These are phyloP conservation scores for Tolypocladium tropicale DNA, from an alignment of 2,329 filamentous ascomycete genomes.

Conservation along the genomic window DNA sequence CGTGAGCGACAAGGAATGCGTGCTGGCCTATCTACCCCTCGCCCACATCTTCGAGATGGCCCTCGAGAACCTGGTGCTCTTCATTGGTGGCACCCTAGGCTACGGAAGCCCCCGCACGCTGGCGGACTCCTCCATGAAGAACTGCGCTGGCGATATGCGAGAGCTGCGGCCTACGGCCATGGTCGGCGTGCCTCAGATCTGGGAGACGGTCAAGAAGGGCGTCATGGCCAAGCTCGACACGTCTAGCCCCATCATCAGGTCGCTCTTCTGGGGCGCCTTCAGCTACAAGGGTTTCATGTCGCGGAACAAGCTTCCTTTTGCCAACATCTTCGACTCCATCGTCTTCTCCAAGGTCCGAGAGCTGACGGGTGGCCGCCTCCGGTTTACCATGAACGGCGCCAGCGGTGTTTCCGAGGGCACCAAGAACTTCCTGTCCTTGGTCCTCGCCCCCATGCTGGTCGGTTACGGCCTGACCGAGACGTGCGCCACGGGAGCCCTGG, in stretches of 20 bases:
- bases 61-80: constrained; percentile 84
- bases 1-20: constrained; percentile 64
- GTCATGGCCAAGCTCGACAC: constrained; percentile 70
- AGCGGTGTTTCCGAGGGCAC: constrained; percentile 84
- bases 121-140: constrained; percentile 73
- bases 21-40: constrained; percentile 86
- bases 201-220: constrained; percentile 96
- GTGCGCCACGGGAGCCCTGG: constrained; percentile 69
- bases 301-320: constrained; percentile 50
- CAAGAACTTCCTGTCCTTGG: constrained; percentile 81
- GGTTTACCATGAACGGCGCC: constrained; percentile 89
- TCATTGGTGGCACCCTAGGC: constrained; percentile 83
- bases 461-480: constrained; percentile 96
- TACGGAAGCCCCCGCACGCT: constrained; percentile 88
- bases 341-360: constrained; percentile 91
- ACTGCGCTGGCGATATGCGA: constrained; percentile 88
- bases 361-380: constrained; percentile 77
- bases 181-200: constrained; percentile 90
- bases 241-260: constrained; percentile 58
- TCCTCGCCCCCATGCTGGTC: constrained; percentile 85
- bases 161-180: constrained; percentile 84
- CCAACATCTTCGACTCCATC: constrained; percentile 63
- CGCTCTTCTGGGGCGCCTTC: constrained; percentile 65
- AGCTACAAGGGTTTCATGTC: constrained; percentile 50
- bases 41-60: constrained; percentile 96